A percentile compares a stretch with the other conserved stretches of the same genome.
Evolutionary conservation across 2,329 filamentous ascomycete species (phyloP).

Genomic region (Aspergillus tamarii): DNA sequence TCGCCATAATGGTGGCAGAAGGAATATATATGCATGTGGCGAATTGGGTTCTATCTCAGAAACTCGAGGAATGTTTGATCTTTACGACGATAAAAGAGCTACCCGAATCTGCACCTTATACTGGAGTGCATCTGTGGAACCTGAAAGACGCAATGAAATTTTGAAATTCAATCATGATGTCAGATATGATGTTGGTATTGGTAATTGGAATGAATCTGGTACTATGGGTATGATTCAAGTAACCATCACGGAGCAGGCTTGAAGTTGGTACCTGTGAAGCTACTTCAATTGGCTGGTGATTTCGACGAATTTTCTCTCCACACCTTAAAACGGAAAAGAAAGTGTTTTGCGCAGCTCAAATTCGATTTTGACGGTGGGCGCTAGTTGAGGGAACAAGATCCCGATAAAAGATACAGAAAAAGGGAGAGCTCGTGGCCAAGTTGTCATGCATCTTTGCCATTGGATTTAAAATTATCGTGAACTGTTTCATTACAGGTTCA

Average conservation of each 20-base stretch:
- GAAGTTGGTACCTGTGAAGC: too few species aligned
- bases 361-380: too few species aligned
- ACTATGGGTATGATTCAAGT: conserved; percentile 13
- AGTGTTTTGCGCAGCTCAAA: too few species aligned
- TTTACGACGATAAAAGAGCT: conserved; percentile 17
- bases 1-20: conserved; percentile 15
- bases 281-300: too few species aligned
- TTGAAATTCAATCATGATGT: conserved; percentile 8
- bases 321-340: too few species aligned
- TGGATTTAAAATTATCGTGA: too few species aligned
- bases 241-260: conserved; percentile 4
- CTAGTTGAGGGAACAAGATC: too few species aligned
- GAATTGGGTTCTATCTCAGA: conserved; percentile 11
- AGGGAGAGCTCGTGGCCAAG: too few species aligned
- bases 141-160: conserved; percentile 13
- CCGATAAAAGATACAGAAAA: too few species aligned
- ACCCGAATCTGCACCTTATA: conserved; percentile 14
- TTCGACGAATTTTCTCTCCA: too few species aligned
- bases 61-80: conserved; percentile 13
- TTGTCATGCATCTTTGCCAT: too few species aligned
- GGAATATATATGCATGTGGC: conserved; percentile 13
- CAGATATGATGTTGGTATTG: conserved; percentile 13
- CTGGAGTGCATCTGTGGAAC: conserved; percentile 14
- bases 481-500: too few species aligned
- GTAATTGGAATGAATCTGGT: conserved; percentile 16